Base-by-base conservation (phyloP, 2,329 filamentous ascomycete species). In the Ophiostoma quercus region DNA sequence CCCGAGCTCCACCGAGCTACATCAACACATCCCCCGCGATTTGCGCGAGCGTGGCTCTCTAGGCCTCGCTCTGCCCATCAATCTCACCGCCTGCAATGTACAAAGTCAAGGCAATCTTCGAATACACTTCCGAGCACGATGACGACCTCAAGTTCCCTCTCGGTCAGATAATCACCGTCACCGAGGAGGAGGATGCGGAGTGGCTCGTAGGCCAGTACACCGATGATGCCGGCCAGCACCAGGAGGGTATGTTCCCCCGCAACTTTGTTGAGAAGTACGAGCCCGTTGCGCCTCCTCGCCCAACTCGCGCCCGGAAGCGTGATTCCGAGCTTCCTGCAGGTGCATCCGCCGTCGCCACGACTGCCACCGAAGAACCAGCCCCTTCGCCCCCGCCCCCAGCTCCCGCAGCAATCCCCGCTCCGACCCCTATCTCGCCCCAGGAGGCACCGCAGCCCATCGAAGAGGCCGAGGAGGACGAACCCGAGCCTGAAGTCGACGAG, bases 231-330 rank as follows among this genome's bases (percentile, higher is more conserved):
- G 95, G 95, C 70, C 81, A 79, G 73, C 92, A 90, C 79, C 87
- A 89, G 77, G 89, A 94, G 77, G 94, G 94, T 74, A 91, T 97
- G 75, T 98, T 97, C 79, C 94, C 93, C 68, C 90, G 91, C 78
- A 99, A 98, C 81, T 99, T 99, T 78, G 95, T 99, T 77, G 95
- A 99, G 80, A 92, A 90, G 81, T 96, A 92, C 80, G 94, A 98
- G 79, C 95, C 95, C 51, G 90, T 89, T 70, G 90, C 94, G 73
- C 95, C 95, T 71, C 92, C 94, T 71, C 88, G 95, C 71, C 95
- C 95, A 71, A 85, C 87, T 73, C 88, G 95, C 76, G 83, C 87
- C 19, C 89, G 92, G 74, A 94, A 90, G 82, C 91, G 88, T 77
- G 88, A 90, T 51, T 71, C 77, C 32, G 79, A 69, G 32, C 51